These are phyloP conservation scores for Xylaria sp. DNA, from an alignment of 2,329 filamentous ascomycete genomes.

Conservation along the genomic window DNA sequence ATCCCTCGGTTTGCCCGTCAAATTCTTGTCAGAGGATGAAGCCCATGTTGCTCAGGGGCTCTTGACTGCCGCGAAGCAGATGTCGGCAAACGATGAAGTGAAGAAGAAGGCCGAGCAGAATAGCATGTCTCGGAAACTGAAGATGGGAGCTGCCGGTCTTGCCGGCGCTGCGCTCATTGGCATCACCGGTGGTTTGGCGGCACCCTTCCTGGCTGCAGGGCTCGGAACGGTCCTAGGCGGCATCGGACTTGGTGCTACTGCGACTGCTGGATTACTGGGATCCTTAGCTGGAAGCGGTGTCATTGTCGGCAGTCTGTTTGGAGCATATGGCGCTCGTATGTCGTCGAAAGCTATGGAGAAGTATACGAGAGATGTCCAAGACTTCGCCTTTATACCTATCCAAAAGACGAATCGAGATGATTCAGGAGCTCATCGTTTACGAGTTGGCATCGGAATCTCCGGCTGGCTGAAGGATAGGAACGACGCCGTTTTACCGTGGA, in stretches of 20 bases:
- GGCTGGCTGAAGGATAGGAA: slow-evolving; percentile 74
- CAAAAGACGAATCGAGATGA: slow-evolving; percentile 39
- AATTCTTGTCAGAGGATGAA: slow-evolving; percentile 65
- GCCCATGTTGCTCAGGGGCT: slow-evolving; percentile 69
- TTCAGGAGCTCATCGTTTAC: slow-evolving; percentile 58
- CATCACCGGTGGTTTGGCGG: slow-evolving; percentile 68
- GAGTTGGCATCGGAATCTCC: slow-evolving; percentile 74
- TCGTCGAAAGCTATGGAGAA: slow-evolving; percentile 81
- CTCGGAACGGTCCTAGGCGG: slow-evolving; percentile 75
- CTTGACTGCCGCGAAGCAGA: slow-evolving; percentile 62
- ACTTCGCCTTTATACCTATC: slow-evolving; percentile 81
- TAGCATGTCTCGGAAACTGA: slow-evolving; percentile 61
- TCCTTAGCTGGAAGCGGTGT: slow-evolving; percentile 73
- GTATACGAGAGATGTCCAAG: slow-evolving; percentile 78
- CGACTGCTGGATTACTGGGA: slow-evolving; percentile 75
- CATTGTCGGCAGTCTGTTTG: slow-evolving; percentile 78
- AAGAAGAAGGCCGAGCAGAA: slow-evolving; percentile 60
- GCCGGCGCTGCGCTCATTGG: slow-evolving; percentile 59
- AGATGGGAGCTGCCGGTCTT: slow-evolving; percentile 49
- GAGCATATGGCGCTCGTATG: slow-evolving; percentile 79
- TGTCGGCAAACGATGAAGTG: slow-evolving; percentile 60
- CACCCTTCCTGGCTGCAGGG: slow-evolving; percentile 72
- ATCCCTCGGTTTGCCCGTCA: slow-evolving; percentile 62
- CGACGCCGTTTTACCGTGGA: slow-evolving; percentile 73
- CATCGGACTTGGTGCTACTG: slow-evolving; percentile 70